Conservation (phyloP, 805 yeast genomes). For the Naumovozyma castellii region DNA sequence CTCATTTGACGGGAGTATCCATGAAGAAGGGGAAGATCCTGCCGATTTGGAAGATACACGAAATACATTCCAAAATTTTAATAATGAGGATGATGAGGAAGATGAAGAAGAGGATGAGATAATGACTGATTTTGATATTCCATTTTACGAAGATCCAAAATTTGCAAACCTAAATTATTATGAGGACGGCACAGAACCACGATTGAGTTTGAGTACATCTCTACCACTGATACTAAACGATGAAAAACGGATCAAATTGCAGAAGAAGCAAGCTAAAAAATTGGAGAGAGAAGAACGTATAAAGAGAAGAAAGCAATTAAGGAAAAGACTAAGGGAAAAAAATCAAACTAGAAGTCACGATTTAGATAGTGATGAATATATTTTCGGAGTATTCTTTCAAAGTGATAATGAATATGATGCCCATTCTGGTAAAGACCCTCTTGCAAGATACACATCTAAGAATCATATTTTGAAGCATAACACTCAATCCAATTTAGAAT, state of each 20-base stretch:
- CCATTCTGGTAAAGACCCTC: conserved; percentile 1
- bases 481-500: conserved; percentile 12
- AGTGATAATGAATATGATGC: conserved; percentile 21
- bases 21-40: conserved; percentile 27
- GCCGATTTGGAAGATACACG: conserved; percentile 13
- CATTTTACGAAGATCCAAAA: conserved; percentile 35
- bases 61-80: conserved; percentile 13
- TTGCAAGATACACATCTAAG: neutral
- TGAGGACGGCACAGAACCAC: conserved; percentile 26
- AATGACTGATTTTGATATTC: conserved; percentile 31
- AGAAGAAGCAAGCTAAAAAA: conserved; percentile 23
- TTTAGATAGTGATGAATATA: conserved; percentile 28
- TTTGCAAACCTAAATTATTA: conserved; percentile 28
- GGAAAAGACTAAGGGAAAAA: conserved; percentile 28
- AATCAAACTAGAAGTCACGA: conserved; percentile 26
- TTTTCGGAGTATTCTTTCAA: conserved; percentile 27
- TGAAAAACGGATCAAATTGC: conserved; percentile 19
- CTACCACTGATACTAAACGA: conserved; percentile 27
- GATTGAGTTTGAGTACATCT: conserved; percentile 26
- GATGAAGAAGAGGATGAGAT: conserved; percentile 27
- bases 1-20: conserved; percentile 29
- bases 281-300: conserved; percentile 24
- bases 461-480: conserved; percentile 11
- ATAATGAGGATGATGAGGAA: conserved; percentile 23
- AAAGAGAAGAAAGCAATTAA: conserved; percentile 20